Conservation (phyloP, 2,329 filamentous ascomycete genomes). For the Coniella lustricola region DNA sequence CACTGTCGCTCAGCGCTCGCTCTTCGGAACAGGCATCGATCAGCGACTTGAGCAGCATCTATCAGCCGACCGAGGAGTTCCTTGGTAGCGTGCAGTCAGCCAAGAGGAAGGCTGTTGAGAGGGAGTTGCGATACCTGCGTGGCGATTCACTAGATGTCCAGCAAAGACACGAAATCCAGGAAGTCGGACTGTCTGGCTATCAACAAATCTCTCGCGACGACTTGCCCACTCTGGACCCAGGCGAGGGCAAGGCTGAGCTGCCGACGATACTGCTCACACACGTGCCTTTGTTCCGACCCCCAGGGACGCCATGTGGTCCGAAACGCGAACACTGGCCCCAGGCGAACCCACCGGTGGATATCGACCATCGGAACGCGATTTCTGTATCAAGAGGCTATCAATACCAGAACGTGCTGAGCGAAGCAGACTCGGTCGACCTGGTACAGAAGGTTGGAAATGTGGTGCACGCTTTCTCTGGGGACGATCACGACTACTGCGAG, state of each 20-base stretch:
- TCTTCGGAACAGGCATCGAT: conserved; percentile 43
- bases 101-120: conserved; percentile 61
- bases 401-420: conserved; percentile 88
- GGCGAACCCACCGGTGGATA: conserved; percentile 50
- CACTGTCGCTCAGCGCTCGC: conserved; percentile 75
- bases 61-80: conserved; percentile 70
- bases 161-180: conserved; percentile 54
- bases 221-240: conserved; percentile 33
- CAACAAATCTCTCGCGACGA: conserved; percentile 36
- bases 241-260: conserved; percentile 51
- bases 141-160: conserved; percentile 50
- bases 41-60: conserved; percentile 56
- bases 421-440: conserved; percentile 67
- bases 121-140: conserved; percentile 59
- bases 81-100: conserved; percentile 56
- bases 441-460: conserved; percentile 75
- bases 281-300: conserved; percentile 77
- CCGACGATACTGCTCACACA: conserved; percentile 88
- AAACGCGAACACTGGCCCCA: conserved; percentile 78
- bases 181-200: conserved; percentile 39
- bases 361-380: conserved; percentile 72
- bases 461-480: conserved; percentile 82
- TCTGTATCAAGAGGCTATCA: conserved; percentile 76
- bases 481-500: conserved; percentile 98
- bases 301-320: conserved; percentile 82